These are phyloP conservation scores for Spraguea lophii DNA, from an alignment of 371 early-diverging fungal genomes.

Conservation along the genomic window DNA sequence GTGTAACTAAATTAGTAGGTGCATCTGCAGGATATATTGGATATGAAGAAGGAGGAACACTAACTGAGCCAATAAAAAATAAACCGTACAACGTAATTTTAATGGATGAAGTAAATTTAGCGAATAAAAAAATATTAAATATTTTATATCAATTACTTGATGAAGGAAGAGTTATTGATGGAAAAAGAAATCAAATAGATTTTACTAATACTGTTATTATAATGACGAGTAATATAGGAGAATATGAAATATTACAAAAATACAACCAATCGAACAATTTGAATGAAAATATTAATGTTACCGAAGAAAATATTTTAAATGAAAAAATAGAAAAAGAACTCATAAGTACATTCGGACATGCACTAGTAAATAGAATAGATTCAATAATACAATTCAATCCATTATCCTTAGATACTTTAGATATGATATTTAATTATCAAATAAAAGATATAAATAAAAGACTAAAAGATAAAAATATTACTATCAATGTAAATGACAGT, in stretches of 20 bases:
- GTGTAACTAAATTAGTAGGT: conserved; percentile 64
- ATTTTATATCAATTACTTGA: conserved; percentile 63
- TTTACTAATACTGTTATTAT: conserved; percentile 60
- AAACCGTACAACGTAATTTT: conserved; percentile 66
- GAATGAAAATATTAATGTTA: no score
- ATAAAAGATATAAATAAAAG: conserved; percentile 52
- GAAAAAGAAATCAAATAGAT: conserved; percentile 54
- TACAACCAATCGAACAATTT: conserved; percentile 3
- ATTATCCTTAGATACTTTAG: conserved; percentile 49
- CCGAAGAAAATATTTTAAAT: not conserved
- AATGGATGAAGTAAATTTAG: conserved; percentile 74
- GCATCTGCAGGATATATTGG: conserved; percentile 70
- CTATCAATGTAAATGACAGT: conserved; percentile 48
- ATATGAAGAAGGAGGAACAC: conserved; percentile 59
- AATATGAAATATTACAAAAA: conserved; percentile 42
- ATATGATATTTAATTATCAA: conserved; percentile 51
- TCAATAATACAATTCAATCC: conserved; percentile 58
- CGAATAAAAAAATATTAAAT: conserved; percentile 59
- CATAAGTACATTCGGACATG: conserved; percentile 60
- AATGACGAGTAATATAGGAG: conserved; percentile 60
- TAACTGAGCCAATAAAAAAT: conserved; percentile 66
- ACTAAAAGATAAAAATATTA: conserved; percentile 51
- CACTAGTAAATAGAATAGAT: conserved; percentile 62
- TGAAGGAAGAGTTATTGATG: conserved; percentile 62
- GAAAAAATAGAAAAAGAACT: conserved; percentile 49